These are phyloP conservation scores for Coemansia sp. DNA, from an alignment of 192 early-diverging fungal species.

Conservation along the genomic window DNA sequence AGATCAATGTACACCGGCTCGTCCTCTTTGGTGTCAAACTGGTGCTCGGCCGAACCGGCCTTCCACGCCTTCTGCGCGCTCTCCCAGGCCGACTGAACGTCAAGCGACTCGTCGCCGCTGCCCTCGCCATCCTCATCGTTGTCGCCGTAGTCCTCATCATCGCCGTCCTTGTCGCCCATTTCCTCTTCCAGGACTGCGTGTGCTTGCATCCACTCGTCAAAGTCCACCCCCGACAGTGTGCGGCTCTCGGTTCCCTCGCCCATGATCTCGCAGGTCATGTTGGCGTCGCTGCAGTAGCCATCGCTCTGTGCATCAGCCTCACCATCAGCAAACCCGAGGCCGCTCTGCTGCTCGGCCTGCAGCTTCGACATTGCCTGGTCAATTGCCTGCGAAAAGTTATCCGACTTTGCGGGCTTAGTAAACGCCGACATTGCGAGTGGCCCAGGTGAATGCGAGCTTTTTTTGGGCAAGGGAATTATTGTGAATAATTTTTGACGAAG, in stretches of 20 bases:
- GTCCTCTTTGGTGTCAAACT: no score
- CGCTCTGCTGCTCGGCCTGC: neutral
- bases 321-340: neutral
- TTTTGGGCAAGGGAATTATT: no score
- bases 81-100: slow-evolving; percentile 14
- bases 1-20: slow-evolving; percentile 8
- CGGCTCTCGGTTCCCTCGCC: slow-evolving; percentile 11
- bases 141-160: neutral
- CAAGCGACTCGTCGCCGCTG: neutral
- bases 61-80: slow-evolving; percentile 5
- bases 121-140: neutral
- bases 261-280: slow-evolving; percentile 29
- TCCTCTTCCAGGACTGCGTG: slow-evolving; percentile 18
- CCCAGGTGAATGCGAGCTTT: no score
- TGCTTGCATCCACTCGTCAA: slow-evolving; percentile 38
- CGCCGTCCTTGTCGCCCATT: neutral
- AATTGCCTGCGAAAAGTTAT: slow-evolving; percentile 7
- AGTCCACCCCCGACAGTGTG: slow-evolving; percentile 18
- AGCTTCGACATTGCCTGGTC: slow-evolving; percentile 7
- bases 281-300: neutral
- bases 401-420: no score
- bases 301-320: slow-evolving; percentile 1
- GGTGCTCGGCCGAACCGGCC: slow-evolving; percentile 1
- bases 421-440: no score
- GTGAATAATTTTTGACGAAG: no score